phyloP scores from a whole-genome alignment of 805 yeast genomes.

The Zygoascus bituminiphila region DNA sequence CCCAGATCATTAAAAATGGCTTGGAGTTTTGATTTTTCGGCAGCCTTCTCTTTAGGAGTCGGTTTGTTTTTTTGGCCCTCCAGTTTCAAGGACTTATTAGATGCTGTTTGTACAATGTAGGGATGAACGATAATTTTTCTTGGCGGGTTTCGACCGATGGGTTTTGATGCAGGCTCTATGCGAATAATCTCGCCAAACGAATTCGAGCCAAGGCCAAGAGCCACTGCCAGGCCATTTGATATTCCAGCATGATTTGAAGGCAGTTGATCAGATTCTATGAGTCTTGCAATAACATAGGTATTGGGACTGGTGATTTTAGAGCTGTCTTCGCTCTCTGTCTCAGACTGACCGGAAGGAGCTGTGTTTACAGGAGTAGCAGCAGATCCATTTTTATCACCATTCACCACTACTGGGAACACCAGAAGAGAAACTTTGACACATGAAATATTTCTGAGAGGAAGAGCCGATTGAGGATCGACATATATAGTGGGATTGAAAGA shows the following conservation, averaged over 20 bases:
- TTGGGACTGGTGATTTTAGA: background rate
- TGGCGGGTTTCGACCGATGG: slow-evolving; percentile 28
- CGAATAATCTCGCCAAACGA: slow-evolving; percentile 47
- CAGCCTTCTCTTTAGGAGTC: slow-evolving; percentile 12
- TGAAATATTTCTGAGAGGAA: background rate
- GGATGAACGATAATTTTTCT: slow-evolving; percentile 45
- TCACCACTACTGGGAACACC: background rate
- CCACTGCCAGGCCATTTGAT: slow-evolving; percentile 44
- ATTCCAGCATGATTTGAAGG: slow-evolving; percentile 41
- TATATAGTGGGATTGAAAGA: background rate
- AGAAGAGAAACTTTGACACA: background rate
- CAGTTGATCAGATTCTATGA: slow-evolving; percentile 6
- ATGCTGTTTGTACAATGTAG: slow-evolving; percentile 15
- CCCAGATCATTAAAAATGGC: slow-evolving; percentile 8
- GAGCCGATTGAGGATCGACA: background rate
- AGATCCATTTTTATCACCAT: background rate
- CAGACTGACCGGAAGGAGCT: slow-evolving; percentile 1
- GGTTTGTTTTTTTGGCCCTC: slow-evolving; percentile 9
- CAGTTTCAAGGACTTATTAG: slow-evolving; percentile 15
- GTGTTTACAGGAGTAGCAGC: slow-evolving; percentile 6
- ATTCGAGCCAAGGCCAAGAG: slow-evolving; percentile 42
- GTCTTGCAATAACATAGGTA: slow-evolving; percentile 2
- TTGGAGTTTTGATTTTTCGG: slow-evolving; percentile 20
- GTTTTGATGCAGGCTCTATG: slow-evolving; percentile 39
- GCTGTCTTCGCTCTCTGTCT: background rate